Conservation (phyloP, 129 eudicot genomes). For the Saposhnikovia divaricata region DNA sequence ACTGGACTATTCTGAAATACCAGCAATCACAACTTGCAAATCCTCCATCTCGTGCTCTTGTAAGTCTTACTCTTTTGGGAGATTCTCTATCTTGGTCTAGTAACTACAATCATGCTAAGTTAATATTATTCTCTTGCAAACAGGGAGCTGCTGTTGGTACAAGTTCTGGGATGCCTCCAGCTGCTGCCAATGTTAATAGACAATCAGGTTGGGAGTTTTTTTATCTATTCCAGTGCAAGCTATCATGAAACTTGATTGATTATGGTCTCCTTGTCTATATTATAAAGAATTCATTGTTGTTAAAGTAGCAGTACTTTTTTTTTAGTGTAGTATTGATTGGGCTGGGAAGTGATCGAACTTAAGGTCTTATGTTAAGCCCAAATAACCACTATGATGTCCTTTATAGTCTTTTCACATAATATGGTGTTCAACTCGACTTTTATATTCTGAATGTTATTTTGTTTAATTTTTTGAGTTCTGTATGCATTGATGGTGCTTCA, state of each 20-base stretch:
- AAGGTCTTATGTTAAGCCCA: not conserved
- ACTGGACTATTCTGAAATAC: constrained; percentile 96
- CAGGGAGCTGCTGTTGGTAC: constrained; percentile 83
- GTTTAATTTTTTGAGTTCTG: not conserved
- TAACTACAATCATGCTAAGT: not conserved
- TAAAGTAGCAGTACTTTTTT: not conserved
- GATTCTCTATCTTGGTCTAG: not conserved
- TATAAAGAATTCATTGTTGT: not conserved
- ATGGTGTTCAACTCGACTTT: not conserved
- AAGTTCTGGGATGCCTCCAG: constrained; percentile 82
- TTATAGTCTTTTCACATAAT: not conserved
- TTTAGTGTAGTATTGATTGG: not conserved
- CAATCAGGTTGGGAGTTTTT: constrained; percentile 40
- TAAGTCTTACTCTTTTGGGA: constrained; percentile 27
- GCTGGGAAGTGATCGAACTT: not conserved
- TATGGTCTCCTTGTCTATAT: not conserved
- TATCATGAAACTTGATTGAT: not conserved
- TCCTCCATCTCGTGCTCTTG: constrained; percentile 92
- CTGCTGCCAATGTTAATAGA: constrained; percentile 44
- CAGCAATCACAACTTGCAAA: constrained; percentile 95
- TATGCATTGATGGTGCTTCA: not conserved
- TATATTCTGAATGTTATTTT: not conserved
- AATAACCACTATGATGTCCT: not conserved
- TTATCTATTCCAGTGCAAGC: not conserved
- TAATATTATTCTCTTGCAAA: constrained; percentile 8